phyloP scores from a whole-genome alignment of 192 early-diverging fungal genomes.

The Coemansia pectinata region DNA sequence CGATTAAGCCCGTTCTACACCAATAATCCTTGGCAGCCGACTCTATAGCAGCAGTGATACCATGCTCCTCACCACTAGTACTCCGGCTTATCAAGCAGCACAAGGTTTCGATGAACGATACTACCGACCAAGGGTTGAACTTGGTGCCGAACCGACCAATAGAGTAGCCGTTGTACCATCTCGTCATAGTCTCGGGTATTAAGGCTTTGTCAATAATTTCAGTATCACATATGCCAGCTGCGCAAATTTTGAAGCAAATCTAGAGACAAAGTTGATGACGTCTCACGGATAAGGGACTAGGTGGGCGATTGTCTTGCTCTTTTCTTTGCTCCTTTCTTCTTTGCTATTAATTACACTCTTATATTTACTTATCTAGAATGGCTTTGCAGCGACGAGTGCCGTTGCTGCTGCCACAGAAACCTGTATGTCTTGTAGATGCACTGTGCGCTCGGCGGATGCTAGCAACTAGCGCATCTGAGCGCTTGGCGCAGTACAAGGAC shows the following conservation, averaged over 20 bases:
- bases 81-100: no score
- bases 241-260: background rate
- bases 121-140: no score
- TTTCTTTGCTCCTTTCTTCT: background rate
- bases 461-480: slow-evolving; percentile 16
- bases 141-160: no score
- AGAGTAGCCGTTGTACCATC: no score
- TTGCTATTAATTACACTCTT: background rate
- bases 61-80: no score
- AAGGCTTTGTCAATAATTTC: no score
- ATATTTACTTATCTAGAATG: background rate
- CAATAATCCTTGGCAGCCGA: no score
- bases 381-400: background rate
- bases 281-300: background rate
- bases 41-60: no score
- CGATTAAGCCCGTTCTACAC: no score
- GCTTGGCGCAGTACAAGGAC: slow-evolving; percentile 8
- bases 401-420: background rate
- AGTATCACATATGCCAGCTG: no score
- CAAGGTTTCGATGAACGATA: no score
- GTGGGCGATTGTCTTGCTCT: background rate
- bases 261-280: background rate
- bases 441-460: background rate
- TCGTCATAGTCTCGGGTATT: no score
- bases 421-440: background rate